Base-by-base conservation (phyloP, 768 basidiomycete genomes). In the Pleurotus salmoneostramineus region DNA sequence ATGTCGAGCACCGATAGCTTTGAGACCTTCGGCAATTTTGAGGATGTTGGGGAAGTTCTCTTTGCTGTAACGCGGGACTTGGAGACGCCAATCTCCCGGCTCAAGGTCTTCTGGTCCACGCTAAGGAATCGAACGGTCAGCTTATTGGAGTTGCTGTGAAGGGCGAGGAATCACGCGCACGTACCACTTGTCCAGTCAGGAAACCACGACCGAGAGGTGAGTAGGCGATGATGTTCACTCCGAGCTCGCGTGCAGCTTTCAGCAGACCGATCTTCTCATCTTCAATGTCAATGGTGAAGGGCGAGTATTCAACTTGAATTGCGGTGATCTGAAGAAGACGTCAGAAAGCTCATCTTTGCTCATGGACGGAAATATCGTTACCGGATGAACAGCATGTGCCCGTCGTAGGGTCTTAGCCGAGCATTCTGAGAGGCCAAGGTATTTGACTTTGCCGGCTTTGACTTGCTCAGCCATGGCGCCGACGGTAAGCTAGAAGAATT, bases 381-480 rank as follows among this genome's bases (percentile, higher is more conserved):
- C n/a, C n/a, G n/a, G 79, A 52, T 83, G 82, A 6, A 83, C 65
- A 6, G 75, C 74, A 42, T 74, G 74, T 6, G 82, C 83, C 8
- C 82, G 77, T 31, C 80, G 77, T 27, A 84, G 71, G 1, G 79
- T 78, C 2, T 58, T 56, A 0, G 76, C 71, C 3, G 79, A 79
- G 58, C 74, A 69, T 63, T 85, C 83, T n/a, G 80, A 83, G 43
- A 84, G 74, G 1, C 84, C 82, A 11, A 85, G 62, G 64, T 80
- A 74, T 58, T 68, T 75, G 58, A 75, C 73, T 65, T 79, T 83
- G 0, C 79, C 80, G 58, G 68, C 69, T 81, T 81, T 77, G 50
- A 83, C 82, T 33, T 80, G 72, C 58, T 82, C 75, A 1, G 77
- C 77, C 77, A 83, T 76, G 0, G 77, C 83, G 2, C 72, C 64